Conservation (phyloP, 345 rosid species). For the Syzygium aqueum region DNA sequence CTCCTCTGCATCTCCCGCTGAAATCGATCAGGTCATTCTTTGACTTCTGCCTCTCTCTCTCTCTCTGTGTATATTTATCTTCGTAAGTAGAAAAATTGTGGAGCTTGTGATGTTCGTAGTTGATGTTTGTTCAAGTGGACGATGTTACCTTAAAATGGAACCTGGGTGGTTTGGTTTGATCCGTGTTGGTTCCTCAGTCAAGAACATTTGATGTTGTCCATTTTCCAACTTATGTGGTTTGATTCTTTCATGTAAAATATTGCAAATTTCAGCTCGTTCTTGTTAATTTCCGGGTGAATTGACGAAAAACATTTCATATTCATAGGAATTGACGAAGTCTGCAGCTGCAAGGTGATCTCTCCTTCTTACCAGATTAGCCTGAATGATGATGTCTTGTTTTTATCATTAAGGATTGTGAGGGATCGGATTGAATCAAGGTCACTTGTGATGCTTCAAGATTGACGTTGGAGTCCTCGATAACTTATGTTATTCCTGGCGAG, state of each 20-base stretch:
- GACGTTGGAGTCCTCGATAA: not conserved
- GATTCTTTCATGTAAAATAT: not conserved
- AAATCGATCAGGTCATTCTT: not conserved
- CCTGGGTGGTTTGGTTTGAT: not conserved
- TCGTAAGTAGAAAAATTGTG: not conserved
- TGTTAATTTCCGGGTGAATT: not conserved
- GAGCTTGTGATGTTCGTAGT: not conserved
- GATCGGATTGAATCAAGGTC: not conserved
- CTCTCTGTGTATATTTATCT: not conserved
- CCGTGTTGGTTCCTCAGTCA: not conserved
- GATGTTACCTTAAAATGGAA: not conserved
- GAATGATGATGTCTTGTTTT: not conserved
- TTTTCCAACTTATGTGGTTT: not conserved
- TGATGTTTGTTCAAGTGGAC: not conserved
- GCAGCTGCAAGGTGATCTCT: constrained; percentile 29
- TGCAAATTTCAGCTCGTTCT: not conserved
- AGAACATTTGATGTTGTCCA: not conserved
- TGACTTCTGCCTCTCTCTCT: not conserved
- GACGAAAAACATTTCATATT: not conserved
- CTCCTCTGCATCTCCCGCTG: not conserved
- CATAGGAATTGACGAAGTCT: constrained; percentile 26
- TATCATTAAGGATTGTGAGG: not conserved
- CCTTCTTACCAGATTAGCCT: not conserved
- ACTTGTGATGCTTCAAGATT: not conserved
- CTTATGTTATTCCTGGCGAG: not conserved